These are phyloP conservation scores for Clavispora carvajalis DNA, from an alignment of 805 yeast genomes.

Conservation along the genomic window DNA sequence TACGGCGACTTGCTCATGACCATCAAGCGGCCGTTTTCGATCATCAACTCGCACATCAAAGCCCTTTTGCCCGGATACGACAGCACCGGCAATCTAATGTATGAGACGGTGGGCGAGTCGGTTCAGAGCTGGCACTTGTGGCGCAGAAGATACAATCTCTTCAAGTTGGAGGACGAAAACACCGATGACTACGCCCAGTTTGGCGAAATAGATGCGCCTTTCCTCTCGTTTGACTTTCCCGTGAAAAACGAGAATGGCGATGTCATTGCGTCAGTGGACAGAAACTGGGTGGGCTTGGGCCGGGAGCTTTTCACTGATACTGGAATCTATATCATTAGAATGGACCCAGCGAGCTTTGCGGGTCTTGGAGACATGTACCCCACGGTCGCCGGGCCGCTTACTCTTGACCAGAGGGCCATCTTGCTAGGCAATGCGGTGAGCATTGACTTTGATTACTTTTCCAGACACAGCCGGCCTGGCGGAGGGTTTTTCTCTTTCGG, in stretches of 20 bases:
- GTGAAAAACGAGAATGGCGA: conserved; percentile 53
- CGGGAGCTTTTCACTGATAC: conserved; percentile 92
- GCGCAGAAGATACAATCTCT: conserved; percentile 85
- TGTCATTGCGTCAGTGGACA: conserved; percentile 71
- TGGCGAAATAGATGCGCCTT: conserved; percentile 83
- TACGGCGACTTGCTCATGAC: conserved; percentile 56
- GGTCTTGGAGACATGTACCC: conserved; percentile 53
- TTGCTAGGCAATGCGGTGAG: conserved; percentile 84
- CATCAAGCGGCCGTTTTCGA: conserved; percentile 77
- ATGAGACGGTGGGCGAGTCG: conserved; percentile 69
- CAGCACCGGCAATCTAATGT: conserved; percentile 28
- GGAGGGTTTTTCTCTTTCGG: conserved; percentile 38
- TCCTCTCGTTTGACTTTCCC: conserved; percentile 82
- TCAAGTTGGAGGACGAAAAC: conserved; percentile 41
- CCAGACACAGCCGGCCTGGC: conserved; percentile 72
- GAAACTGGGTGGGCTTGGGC: conserved; percentile 94
- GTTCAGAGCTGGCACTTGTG: conserved; percentile 93
- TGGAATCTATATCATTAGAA: conserved; percentile 81
- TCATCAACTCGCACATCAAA: conserved; percentile 84
- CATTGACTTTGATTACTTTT: conserved; percentile 93
- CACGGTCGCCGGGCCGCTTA: conserved; percentile 47
- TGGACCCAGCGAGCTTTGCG: conserved; percentile 67
- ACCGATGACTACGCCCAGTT: conserved; percentile 61
- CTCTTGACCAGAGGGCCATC: conserved; percentile 79
- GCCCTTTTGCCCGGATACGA: conserved; percentile 55